These are phyloP conservation scores for Phytopythium delawarense DNA, from an alignment of 352 stramenopile species.

Conservation along the genomic window DNA sequence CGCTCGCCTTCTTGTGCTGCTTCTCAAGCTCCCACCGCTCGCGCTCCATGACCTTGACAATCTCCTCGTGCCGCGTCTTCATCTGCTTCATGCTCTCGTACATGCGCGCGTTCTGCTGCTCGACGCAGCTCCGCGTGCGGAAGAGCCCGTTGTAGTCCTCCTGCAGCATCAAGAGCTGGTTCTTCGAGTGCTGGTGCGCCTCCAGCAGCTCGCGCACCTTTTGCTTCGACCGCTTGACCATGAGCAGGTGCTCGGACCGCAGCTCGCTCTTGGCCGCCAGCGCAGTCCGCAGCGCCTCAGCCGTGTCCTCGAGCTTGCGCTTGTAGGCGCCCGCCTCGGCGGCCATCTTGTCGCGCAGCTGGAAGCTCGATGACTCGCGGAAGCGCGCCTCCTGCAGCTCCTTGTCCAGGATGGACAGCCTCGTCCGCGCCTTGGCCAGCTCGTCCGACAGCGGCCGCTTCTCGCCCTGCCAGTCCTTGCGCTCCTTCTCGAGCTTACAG, in stretches of 20 bases:
- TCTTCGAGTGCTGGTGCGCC: slow-evolving; percentile 37
- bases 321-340: slow-evolving; percentile 44
- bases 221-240: slow-evolving; percentile 55
- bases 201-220: slow-evolving; percentile 57
- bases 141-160: slow-evolving; percentile 72
- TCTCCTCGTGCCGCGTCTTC: slow-evolving; percentile 40
- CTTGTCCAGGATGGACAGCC: slow-evolving; percentile 57
- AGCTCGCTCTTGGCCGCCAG: slow-evolving; percentile 38
- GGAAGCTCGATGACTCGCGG: slow-evolving; percentile 55
- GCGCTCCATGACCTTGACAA: slow-evolving; percentile 43
- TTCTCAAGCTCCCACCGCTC: slow-evolving; percentile 65
- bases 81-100: slow-evolving; percentile 39
- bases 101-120: slow-evolving; percentile 47
- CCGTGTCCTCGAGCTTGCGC: slow-evolving; percentile 51
- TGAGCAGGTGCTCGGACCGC: slow-evolving; percentile 40
- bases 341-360: slow-evolving; percentile 68
- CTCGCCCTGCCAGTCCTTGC: slow-evolving; percentile 63
- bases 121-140: slow-evolving; percentile 27
- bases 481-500: slow-evolving; percentile 57
- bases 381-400: slow-evolving; percentile 59
- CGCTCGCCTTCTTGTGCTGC: slow-evolving; percentile 40
- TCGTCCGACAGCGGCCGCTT: slow-evolving; percentile 49
- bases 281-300: slow-evolving; percentile 44
- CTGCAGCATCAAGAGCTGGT: slow-evolving; percentile 61
- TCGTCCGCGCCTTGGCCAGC: slow-evolving; percentile 41